Percentiles rank a stretch among this genome's conserved stretches.
phyloP scores from a whole-genome alignment of 192 early-diverging fungal genomes.

The Coemansia sp. region DNA sequence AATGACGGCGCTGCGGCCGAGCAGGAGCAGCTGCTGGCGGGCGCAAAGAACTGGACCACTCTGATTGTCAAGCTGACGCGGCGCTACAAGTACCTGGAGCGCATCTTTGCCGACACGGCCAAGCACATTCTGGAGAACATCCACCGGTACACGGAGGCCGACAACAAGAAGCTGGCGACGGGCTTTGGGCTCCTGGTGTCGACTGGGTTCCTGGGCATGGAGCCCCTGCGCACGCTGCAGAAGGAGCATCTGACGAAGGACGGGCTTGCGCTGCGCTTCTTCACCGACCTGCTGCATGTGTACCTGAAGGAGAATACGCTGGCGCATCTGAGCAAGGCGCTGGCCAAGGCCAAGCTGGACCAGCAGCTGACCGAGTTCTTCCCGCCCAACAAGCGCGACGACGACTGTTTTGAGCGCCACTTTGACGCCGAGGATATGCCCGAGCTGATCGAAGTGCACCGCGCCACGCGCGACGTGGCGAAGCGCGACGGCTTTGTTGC shows the following conservation, averaged over 20 bases:
- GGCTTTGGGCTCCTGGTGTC: conserved; percentile 77
- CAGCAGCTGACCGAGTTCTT: conserved; percentile 83
- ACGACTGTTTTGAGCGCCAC: conserved; percentile 87
- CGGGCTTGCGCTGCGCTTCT: conserved; percentile 80
- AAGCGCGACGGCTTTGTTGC: conserved; percentile 68
- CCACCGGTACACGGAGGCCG: conserved; percentile 83
- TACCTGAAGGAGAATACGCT: conserved; percentile 77
- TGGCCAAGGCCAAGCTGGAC: conserved; percentile 69
- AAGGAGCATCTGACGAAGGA: conserved; percentile 97
- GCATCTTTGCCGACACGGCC: conserved; percentile 82
- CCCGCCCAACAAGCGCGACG: conserved; percentile 88
- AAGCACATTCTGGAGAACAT: conserved; percentile 86
- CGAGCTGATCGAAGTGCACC: conserved; percentile 81
- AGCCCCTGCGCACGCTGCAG: conserved; percentile 75
- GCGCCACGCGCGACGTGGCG: conserved; percentile 68
- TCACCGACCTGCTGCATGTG: conserved; percentile 80
- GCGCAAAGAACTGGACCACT: conserved; percentile 76
- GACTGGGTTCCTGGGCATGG: conserved; percentile 68
- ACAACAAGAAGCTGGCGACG: conserved; percentile 79
- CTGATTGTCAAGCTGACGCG: conserved; percentile 91
- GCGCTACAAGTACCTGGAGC: conserved; percentile 93
- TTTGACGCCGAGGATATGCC: conserved; percentile 95
- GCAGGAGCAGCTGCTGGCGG: conserved; percentile 53
- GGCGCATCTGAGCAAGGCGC: conserved; percentile 72
- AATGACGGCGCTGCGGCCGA: conserved; percentile 53